Evolutionary conservation across 495 filamentous ascomycete genomes (phyloP).

Genomic region (Podospora pseudocomata): DNA sequence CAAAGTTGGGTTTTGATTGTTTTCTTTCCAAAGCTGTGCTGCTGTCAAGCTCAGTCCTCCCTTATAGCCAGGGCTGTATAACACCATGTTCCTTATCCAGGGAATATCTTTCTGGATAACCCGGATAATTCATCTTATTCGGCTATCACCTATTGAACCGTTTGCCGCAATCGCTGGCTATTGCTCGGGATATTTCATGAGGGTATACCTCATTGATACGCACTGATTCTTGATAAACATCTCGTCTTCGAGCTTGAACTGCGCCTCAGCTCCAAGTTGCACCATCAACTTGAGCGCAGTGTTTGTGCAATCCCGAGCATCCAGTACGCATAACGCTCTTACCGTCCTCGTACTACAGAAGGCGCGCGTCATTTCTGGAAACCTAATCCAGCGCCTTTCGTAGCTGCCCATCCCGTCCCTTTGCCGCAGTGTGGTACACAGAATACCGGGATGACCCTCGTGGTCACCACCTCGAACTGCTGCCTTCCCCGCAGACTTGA

Average conservation of each 20-base stretch:
- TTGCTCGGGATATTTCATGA: neutral
- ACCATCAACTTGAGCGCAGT: neutral
- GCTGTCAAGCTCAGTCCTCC: neutral
- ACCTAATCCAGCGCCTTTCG: neutral
- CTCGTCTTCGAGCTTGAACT: neutral
- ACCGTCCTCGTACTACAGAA: neutral
- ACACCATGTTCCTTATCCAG: neutral
- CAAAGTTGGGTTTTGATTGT: neutral
- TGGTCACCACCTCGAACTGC: neutral
- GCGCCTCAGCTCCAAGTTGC: neutral
- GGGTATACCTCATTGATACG: neutral
- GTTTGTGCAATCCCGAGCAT: neutral
- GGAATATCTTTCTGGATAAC: neutral
- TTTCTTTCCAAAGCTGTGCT: neutral
- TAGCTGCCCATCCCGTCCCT: neutral
- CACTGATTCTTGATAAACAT: neutral
- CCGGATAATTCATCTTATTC: slow-evolving; percentile 20
- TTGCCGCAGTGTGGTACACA: too few relatives aligned
- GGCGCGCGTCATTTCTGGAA: neutral
- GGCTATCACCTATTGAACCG: slow-evolving; percentile 20
- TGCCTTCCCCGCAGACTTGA: neutral
- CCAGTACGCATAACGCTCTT: neutral
- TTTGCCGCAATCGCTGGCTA: slow-evolving; percentile 7
- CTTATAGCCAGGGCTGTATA: neutral
- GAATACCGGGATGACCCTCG: neutral